Evolutionary conservation across 2,329 filamentous ascomycete genomes (phyloP), one percentile per base, ranked within the genome.

Genomic region (Arthroderma sp.): DNA sequence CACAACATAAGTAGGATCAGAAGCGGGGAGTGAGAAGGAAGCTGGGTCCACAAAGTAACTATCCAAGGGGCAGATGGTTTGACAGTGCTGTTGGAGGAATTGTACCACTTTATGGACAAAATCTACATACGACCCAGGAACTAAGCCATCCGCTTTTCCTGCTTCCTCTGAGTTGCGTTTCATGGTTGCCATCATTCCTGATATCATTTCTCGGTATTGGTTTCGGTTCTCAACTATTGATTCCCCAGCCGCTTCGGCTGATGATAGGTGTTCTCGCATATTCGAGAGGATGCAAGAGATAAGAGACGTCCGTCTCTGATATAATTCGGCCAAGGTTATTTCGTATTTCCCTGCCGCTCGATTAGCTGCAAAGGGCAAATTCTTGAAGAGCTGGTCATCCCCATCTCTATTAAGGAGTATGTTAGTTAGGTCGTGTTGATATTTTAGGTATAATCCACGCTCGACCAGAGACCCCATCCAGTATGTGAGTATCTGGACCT

Each of bases 1-100:
- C 4, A 79, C 71, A 27, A 82, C 75, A 54, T 81, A 82, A 0
- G 68, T 73, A 1, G 78, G 78, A 53, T 82, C 78, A 1, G 62
- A 65, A 2, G 68, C 66, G 4, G 78, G 78, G 4, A 80, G 62
- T 2, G 78, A 78, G 54, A 82, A 82, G 0, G 69, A 66, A 1
- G 66, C 62, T 1, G 76, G 75, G 50, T 80, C 72, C 1, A 71
- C 77, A 58, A 80, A 80, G 63, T 78, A 80, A 1, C 63, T 57
- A 44, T 78, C 69, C 10, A 80, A 65, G 0, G 68, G 65, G 49
- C 68, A 71, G 30, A 80, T 76, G 11, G 59, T 72, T 30, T 68
- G 65, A 1, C 72, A 73, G 50, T 80, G 72, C 52, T 82, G 74
- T 53, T 81, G 77, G 39, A 81, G 58, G 48, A 73, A 73, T 15